Evolutionary conservation across 2,329 filamentous ascomycete species (phyloP).

Genomic region (Pestalotiopsis sp.): DNA sequence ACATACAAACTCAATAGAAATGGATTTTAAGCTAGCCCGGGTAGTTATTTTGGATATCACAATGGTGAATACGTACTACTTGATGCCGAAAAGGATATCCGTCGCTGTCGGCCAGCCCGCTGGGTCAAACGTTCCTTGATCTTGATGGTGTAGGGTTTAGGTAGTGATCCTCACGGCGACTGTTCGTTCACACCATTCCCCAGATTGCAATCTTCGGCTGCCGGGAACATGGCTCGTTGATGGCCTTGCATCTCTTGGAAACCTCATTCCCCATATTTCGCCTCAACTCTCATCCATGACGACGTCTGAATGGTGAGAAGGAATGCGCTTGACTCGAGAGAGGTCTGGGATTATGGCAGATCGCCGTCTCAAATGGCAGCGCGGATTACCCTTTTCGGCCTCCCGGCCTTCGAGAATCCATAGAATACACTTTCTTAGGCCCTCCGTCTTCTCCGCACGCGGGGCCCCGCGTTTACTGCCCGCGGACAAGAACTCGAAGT

Average conservation of each 20-base stretch:
- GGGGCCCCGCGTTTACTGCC: slow-evolving; percentile 2
- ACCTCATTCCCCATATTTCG: neutral
- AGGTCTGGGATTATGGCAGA: neutral
- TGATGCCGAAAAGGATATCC: neutral
- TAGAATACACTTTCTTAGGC: slow-evolving; percentile 7
- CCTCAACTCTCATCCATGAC: neutral
- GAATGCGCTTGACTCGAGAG: neutral
- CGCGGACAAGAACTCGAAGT: neutral
- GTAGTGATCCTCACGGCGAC: neutral
- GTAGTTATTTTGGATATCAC: too few relatives aligned
- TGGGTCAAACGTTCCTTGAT: neutral
- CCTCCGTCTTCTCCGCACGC: slow-evolving; percentile 5
- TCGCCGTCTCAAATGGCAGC: neutral
- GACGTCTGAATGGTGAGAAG: neutral
- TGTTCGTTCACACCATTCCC: neutral
- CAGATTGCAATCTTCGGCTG: neutral
- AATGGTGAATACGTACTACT: neutral
- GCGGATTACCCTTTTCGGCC: slow-evolving; percentile 4
- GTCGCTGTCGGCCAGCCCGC: neutral
- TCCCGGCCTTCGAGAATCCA: neutral
- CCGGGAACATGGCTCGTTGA: neutral
- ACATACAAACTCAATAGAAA: too few relatives aligned
- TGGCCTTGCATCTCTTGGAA: neutral
- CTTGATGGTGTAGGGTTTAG: neutral
- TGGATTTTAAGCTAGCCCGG: too few relatives aligned